phyloP scores from a whole-genome alignment of 2,329 filamentous ascomycete genomes.

The Apiospora koreana region DNA sequence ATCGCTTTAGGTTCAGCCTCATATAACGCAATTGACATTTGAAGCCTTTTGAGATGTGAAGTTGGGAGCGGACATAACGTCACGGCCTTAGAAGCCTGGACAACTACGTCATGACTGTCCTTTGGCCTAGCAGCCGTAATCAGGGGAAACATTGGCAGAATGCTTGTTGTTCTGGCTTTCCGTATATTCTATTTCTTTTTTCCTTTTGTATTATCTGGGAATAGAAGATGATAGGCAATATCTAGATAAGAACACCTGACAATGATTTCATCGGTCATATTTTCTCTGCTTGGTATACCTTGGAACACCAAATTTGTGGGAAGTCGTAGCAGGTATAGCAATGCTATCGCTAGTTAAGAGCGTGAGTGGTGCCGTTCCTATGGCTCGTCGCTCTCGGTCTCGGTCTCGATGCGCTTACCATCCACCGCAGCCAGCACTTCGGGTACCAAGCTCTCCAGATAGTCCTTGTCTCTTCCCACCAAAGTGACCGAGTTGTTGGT shows the following conservation, averaged over 20 bases:
- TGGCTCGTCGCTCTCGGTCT: slow-evolving; percentile 68
- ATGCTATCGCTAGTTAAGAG: not conserved
- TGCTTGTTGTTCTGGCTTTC: not conserved
- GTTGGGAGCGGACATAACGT: not conserved
- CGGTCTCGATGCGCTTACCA: slow-evolving; percentile 67
- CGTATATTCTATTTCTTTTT: not conserved
- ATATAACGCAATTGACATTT: not conserved
- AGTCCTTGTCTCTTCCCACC: slow-evolving; percentile 74
- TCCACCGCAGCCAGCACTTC: slow-evolving; percentile 79
- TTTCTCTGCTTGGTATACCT: too few species aligned
- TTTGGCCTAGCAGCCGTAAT: not conserved
- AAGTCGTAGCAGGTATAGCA: not conserved
- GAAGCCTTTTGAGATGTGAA: not conserved
- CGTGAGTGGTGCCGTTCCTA: not conserved
- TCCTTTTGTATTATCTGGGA: accelerated
- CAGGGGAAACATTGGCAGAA: not conserved
- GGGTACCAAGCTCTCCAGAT: slow-evolving; percentile 74
- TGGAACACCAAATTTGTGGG: too few species aligned
- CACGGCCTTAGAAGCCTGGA: not conserved
- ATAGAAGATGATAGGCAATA: too few species aligned
- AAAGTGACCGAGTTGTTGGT: slow-evolving; percentile 87
- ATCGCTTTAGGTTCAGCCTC: not conserved
- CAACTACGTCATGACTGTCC: not conserved
- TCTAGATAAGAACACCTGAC: too few species aligned
- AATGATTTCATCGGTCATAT: too few species aligned